Evolutionary conservation across 768 basidiomycete species (phyloP).

Genomic region (Ephemerocybe angulata): DNA sequence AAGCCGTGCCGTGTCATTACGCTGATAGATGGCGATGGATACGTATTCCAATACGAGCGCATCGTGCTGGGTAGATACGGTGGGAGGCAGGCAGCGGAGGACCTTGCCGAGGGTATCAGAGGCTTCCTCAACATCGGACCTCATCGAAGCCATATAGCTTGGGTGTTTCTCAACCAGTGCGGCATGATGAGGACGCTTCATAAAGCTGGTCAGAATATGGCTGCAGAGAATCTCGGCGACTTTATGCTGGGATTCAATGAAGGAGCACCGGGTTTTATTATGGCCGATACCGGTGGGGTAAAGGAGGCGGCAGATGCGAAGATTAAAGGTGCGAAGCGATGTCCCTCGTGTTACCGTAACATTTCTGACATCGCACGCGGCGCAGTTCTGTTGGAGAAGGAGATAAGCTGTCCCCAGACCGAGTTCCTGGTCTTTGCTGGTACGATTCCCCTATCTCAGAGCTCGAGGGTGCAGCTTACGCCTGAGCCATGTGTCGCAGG

Average conservation of each 20-base stretch:
- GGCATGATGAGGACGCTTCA: constrained; percentile 52
- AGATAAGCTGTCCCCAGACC: constrained; percentile 60
- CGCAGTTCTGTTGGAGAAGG: constrained; percentile 53
- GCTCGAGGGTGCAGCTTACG: no score
- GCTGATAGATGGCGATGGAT: constrained; percentile 64
- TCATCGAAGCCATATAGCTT: constrained; percentile 55
- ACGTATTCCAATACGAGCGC: constrained; percentile 54
- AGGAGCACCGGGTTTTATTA: constrained; percentile 59
- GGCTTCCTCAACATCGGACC: constrained; percentile 33
- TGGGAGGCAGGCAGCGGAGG: constrained; percentile 52
- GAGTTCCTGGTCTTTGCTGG: constrained; percentile 67
- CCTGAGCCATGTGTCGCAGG: constrained; percentile 30
- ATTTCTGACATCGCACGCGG: not conserved
- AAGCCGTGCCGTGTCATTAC: constrained; percentile 43
- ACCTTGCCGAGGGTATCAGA: constrained; percentile 38
- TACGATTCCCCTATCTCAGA: constrained; percentile 13
- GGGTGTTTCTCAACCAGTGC: constrained; percentile 62
- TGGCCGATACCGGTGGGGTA: constrained; percentile 64
- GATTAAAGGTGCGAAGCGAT: constrained; percentile 54
- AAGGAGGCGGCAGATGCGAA: constrained; percentile 78
- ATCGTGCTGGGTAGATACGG: constrained; percentile 56
- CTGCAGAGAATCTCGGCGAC: constrained; percentile 49
- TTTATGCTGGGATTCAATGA: constrained; percentile 70
- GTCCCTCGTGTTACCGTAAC: not conserved
- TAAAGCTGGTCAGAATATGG: constrained; percentile 32